Percentiles rank a stretch among this genome's conserved stretches.
Conservation (phyloP, 2,329 filamentous ascomycete species). For the Pseudocercospora musae region DNA sequence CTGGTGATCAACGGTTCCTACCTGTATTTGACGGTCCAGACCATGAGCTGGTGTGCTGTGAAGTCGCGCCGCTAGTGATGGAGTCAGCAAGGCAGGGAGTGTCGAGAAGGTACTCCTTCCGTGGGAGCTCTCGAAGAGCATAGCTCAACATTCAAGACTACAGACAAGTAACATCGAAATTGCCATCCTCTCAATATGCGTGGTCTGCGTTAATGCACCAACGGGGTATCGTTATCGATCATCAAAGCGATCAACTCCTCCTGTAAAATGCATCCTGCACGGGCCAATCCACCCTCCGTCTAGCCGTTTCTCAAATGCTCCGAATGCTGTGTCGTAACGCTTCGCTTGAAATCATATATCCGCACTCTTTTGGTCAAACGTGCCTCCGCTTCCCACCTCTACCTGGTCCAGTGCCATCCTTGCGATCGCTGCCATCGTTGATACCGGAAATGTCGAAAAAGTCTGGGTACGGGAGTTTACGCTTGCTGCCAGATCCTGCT, state of each 20-base stretch:
- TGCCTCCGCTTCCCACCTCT: slow-evolving; percentile 37
- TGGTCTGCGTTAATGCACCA: background rate
- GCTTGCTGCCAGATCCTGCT: slow-evolving; percentile 66
- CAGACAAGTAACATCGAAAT: background rate
- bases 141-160: background rate
- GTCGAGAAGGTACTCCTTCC: too few relatives aligned
- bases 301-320: slow-evolving; percentile 1
- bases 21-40: too few relatives aligned
- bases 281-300: background rate
- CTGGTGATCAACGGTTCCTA: too few relatives aligned
- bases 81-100: too few relatives aligned
- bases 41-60: too few relatives aligned
- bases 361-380: slow-evolving; percentile 23
- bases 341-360: background rate
- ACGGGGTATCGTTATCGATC: slow-evolving; percentile 2
- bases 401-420: slow-evolving; percentile 23
- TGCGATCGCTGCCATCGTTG: slow-evolving; percentile 35
- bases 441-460: slow-evolving; percentile 69
- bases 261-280: background rate
- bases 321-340: background rate
- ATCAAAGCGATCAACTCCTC: background rate
- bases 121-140: background rate
- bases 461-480: slow-evolving; percentile 69
- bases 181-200: background rate
- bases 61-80: too few relatives aligned